Conservation (phyloP, 176 grass and related monocot species). For the Zea mays region DNA sequence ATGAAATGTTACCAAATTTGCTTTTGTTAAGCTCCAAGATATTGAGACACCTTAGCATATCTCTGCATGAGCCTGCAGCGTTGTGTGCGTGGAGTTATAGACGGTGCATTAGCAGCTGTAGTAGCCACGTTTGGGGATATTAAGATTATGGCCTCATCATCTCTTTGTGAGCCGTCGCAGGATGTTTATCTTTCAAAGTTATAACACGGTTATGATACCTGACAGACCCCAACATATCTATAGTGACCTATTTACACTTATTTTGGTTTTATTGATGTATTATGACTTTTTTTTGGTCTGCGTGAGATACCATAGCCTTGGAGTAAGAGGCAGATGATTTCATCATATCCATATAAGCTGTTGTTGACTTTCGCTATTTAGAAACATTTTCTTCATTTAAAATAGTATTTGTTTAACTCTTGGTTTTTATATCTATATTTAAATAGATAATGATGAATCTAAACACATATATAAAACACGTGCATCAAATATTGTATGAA, state of each 20-base stretch:
- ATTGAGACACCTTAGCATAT: background rate
- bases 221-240: background rate
- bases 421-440: no score
- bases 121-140: background rate
- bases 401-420: no score
- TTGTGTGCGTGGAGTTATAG: background rate
- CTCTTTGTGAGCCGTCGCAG: background rate
- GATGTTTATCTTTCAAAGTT: background rate
- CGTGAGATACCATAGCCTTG: no score
- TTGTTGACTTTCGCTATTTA: background rate
- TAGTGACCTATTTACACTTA: background rate
- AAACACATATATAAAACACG: no score
- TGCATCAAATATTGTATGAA: no score
- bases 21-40: background rate
- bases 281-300: no score
- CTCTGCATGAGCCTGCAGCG: background rate
- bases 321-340: background rate
- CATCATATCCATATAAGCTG: background rate
- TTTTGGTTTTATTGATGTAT: no score
- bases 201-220: background rate
- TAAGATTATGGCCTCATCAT: background rate
- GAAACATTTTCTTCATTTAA: background rate
- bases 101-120: background rate
- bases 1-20: no score
- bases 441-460: no score